A percentile compares a stretch with the other conserved stretches of the same genome.
Conservation (phyloP, 2,329 filamentous ascomycete species). For the Scopulariopsis brevicaulis region DNA sequence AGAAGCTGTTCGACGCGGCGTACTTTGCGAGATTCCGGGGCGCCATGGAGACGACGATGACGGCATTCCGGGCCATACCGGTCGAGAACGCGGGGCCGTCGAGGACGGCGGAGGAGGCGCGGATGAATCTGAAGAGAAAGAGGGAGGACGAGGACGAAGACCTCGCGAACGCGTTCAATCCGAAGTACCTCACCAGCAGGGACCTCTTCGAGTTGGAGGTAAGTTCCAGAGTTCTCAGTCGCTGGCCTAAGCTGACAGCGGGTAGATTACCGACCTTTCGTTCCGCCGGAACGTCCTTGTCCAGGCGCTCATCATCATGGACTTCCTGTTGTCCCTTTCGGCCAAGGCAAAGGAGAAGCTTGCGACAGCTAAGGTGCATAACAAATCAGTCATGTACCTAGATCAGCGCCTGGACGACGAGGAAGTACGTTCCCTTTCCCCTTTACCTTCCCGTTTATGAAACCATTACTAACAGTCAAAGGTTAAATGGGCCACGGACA, state of each 20-base stretch:
- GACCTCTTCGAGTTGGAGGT: slow-evolving; percentile 95
- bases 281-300: slow-evolving; percentile 92
- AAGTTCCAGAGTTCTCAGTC: slow-evolving; percentile 12
- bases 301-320: slow-evolving; percentile 85
- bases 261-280: slow-evolving; percentile 78
- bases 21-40: slow-evolving; percentile 74
- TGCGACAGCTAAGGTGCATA: slow-evolving; percentile 51
- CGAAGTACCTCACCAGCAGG: slow-evolving; percentile 94
- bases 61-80: slow-evolving; percentile 38
- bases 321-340: slow-evolving; percentile 88
- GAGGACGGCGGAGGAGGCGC: slow-evolving; percentile 51
- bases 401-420: slow-evolving; percentile 69
- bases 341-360: slow-evolving; percentile 72
- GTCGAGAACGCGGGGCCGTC: slow-evolving; percentile 32
- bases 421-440: slow-evolving; percentile 47
- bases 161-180: slow-evolving; percentile 71
- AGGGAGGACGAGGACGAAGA: slow-evolving; percentile 45
- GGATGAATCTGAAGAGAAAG: slow-evolving; percentile 61
- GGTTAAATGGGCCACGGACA: slow-evolving; percentile 75
- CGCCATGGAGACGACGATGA: slow-evolving; percentile 57
- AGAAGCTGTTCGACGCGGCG: slow-evolving; percentile 60
- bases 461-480: slow-evolving; percentile 19
- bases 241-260: background rate
- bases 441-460: background rate
- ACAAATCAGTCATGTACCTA: slow-evolving; percentile 79